Evolutionary conservation across 768 basidiomycete species (phyloP).

Genomic region (Agrocybe praecox): DNA sequence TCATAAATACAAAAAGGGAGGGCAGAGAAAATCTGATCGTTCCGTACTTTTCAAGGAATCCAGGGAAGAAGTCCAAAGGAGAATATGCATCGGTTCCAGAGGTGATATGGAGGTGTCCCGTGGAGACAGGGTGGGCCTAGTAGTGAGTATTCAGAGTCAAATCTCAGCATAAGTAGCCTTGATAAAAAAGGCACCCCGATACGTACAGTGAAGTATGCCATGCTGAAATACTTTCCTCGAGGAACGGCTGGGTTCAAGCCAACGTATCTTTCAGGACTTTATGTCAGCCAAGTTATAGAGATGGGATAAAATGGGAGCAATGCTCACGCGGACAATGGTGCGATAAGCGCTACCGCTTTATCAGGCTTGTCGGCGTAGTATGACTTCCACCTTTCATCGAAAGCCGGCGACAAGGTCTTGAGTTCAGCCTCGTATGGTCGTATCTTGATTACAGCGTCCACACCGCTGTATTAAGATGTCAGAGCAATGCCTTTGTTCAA

Average conservation of each 20-base stretch:
- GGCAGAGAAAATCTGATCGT: not conserved
- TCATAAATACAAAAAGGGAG: not conserved
- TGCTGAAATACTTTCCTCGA: slow-evolving; percentile 23
- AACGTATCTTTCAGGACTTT: slow-evolving; percentile 14
- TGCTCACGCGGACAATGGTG: not conserved
- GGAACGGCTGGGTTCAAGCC: slow-evolving; percentile 16
- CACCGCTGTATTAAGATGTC: slow-evolving; percentile 32
- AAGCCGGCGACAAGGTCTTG: slow-evolving; percentile 47
- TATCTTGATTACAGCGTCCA: slow-evolving; percentile 59
- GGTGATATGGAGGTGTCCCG: slow-evolving; percentile 40
- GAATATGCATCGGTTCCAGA: slow-evolving; percentile 31
- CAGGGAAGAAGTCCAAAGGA: slow-evolving; percentile 21
- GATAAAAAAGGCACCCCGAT: not conserved
- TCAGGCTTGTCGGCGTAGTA: slow-evolving; percentile 54
- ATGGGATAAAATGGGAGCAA: not conserved
- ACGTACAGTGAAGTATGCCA: slow-evolving; percentile 35
- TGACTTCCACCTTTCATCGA: slow-evolving; percentile 46
- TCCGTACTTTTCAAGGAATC: slow-evolving; percentile 35
- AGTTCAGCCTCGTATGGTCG: slow-evolving; percentile 53
- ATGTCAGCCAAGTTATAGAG: not conserved
- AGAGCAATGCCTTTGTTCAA: not conserved
- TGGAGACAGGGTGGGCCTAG: slow-evolving; percentile 37
- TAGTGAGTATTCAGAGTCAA: not conserved
- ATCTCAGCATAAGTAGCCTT: not conserved
- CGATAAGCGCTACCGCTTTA: slow-evolving; percentile 45